Base-by-base conservation (phyloP, 192 early-diverging fungal species). In the Coemansia sp. region DNA sequence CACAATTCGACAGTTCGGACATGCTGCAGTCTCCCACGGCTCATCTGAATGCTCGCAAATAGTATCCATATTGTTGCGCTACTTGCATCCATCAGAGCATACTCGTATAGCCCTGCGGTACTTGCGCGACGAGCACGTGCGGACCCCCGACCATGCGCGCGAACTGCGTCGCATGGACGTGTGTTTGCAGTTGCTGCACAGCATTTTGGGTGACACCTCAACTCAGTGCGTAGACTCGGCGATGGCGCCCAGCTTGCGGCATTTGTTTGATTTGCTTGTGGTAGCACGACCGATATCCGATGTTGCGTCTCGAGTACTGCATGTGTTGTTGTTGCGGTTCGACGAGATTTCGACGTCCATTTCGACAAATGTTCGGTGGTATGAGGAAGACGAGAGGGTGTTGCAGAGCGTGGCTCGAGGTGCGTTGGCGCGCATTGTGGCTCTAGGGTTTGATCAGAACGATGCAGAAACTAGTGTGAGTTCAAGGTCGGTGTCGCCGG, bases 271-370 rank as follows among this genome's bases (percentile, higher is more conserved):
- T 25, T 55, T 80, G 37, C 34, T 73, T 2, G 64, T 74, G 9
- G 77, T 74, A 1, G 64, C 77, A 2, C 56, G 64, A 3, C 72
- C 77, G 1, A 62, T 80, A 9, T 74, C 77, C 0, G 77, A 80
- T 25, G 14, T 31, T 4, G 77, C 77, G 2, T 71, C 72, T 5
- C 68, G 60, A 42, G 72, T 80, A 25, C 54, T 80, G 14, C 34
- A 65, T 14, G 40, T 65, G 9, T 42, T 80, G 47, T 42, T 80
- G 26, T 71, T 68, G 65, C 57, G 77, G 21, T 74, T 71, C 49
- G 72, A 71, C 48, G 77, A 80, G 11, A 49, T 51, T 0, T 21
- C 19, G 22, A 20, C 63, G 11, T 4, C 63, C 3, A 20, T 5
- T 6, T 26, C 58, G 6, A 19, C 22, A 8, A 22, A 20, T 20